Evolutionary conservation across 2,329 filamentous ascomycete species (phyloP), one percentile per base, ranked within the genome.

Genomic region (Fusarium domesticum): DNA sequence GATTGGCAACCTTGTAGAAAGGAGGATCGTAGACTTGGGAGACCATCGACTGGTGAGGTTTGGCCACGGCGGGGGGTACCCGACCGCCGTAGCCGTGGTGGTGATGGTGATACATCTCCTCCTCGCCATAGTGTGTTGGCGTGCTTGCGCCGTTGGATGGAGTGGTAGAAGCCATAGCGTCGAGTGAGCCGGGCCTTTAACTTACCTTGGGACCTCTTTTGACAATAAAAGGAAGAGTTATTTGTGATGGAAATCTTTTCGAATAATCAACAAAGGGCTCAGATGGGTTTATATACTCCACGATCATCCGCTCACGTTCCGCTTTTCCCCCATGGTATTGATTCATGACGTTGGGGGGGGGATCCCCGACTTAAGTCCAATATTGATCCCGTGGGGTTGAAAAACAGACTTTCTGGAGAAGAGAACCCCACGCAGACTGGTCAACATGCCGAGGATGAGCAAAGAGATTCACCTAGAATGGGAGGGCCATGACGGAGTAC

Each of bases 1-100:
- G 79, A 62, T 83, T 82, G 61, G 72, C 79, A 58, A 80, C 71
- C 49, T 75, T 77, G 63, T 60, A 59, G 44, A 65, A 61, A 2
- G 53, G 51, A 38, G 65, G 64, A 35, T 66, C 52, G 19, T 55
- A 54, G 28, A 68, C 65, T 46, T 68, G 65, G 11, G 65, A 68
- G 18, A 67, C 56, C 45, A 54, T 67, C 42, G 61, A 58, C 59
- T 66, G 65, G 38, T 64, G 63, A 39, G 60, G 58, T 43, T 54
- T 59, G 38, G 45, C 34, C 2, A 46, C 15, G 18, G 33, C 38
- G 6, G 35, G 43, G 32, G n/a, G n/a, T n/a, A 33, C 34, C 17
- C 45, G 48, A 17, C 39, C 41, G n/a, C 37, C 23, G 7, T 28
- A 28, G 23, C 23, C 55, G 37, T 56, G 33, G 10, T 56, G 36